Conservation (phyloP, 371 early-diverging fungal genomes). For the Mortierella sp. region DNA sequence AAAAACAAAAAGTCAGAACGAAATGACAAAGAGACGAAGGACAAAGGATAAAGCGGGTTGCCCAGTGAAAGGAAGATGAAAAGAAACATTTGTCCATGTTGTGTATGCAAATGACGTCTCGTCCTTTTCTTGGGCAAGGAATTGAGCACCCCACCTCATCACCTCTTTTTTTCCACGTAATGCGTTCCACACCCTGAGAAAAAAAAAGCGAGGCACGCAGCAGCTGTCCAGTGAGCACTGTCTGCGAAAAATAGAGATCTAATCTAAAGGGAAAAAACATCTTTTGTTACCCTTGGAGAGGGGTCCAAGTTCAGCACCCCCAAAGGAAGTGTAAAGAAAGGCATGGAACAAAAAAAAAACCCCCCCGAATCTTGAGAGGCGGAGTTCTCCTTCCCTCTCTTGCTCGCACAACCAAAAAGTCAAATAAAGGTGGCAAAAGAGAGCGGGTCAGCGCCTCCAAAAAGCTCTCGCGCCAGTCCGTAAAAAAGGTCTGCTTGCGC, state of each 20-base stretch:
- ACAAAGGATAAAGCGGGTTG: background rate
- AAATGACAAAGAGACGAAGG: background rate
- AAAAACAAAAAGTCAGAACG: background rate
- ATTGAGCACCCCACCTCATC: background rate
- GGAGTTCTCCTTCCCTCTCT: background rate
- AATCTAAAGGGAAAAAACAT: background rate
- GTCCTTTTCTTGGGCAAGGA: background rate
- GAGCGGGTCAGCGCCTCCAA: background rate
- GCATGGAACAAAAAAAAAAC: background rate
- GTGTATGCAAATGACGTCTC: background rate
- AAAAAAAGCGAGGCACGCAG: no score
- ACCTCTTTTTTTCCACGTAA: background rate
- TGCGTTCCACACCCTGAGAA: background rate
- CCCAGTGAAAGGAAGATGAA: background rate
- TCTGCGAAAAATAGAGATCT: background rate
- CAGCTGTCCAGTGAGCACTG: background rate
- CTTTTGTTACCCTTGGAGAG: background rate
- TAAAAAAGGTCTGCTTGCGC: background rate
- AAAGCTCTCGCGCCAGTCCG: background rate
- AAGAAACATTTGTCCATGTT: background rate
- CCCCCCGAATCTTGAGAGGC: conserved; percentile 1
- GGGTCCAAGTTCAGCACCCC: no score
- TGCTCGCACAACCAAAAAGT: background rate
- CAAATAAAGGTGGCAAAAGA: background rate
- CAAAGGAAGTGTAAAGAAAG: conserved; percentile 6